Base-by-base conservation (phyloP, 768 basidiomycete genomes). In the Calvatia gigantea region DNA sequence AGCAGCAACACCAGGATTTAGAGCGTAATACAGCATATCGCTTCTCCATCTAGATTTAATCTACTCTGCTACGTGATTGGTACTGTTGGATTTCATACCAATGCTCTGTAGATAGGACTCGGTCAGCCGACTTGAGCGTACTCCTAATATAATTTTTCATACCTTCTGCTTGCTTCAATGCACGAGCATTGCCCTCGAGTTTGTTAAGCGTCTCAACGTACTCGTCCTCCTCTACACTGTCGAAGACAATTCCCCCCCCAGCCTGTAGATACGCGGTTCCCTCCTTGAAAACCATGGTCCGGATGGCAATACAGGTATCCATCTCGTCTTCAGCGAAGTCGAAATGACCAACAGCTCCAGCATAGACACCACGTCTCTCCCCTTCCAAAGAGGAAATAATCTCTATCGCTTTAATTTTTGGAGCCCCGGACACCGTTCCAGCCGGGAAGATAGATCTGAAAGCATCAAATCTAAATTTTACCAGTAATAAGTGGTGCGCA, bases 371-470 rank as follows among this genome's bases (percentile, higher is more conserved):
- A 33, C 97, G 83, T 23, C 85, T 83, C 70, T 98, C 92, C 63
- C 86, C 80, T 68, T 98, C 97, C 46, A 98, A 72, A 17, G 83
- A 84, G 4, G 86, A 86, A 27, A 99, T 75, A 38, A 99, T 85
- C 69, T 99, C 93, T 59, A 99, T 92, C 0, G 97, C 97, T 68
- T 96, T 97, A 71, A 99, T 95, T 73, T 99, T 99, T 2, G 97
- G 97, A 29, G 97, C 97, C 21, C 97, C 97, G 1, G 96, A 98
- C 23, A 99, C 97, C 2, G 97, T 99, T 0, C 97, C 97, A 15
- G 96, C 95, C 1, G 97, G 97, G 77, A 99, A 98, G 60, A 99
- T 98, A 21, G 96, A 98, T 8, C 96, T 85, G 82, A 99, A 98
- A 0, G 97, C 97, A 67, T 98, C 96, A 65, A 98, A 99, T 61